phyloP scores from a whole-genome alignment of 2,329 filamentous ascomycete species.

The Penicillium griseofulvum region DNA sequence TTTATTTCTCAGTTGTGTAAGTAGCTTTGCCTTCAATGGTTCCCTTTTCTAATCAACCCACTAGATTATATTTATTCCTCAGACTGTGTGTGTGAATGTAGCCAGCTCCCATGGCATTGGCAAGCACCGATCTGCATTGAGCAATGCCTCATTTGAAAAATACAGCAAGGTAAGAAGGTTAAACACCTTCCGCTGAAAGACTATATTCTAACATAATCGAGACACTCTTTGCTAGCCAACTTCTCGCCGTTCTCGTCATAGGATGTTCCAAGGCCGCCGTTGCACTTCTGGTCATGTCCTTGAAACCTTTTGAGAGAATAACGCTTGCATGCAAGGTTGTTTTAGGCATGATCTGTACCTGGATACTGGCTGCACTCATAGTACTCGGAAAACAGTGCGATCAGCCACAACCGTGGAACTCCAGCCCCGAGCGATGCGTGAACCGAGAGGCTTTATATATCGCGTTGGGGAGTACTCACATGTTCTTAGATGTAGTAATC shows the following conservation, averaged over 20 bases:
- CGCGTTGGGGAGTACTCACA: not conserved
- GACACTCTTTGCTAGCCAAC: conserved; percentile 8
- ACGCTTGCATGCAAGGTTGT: conserved; percentile 4
- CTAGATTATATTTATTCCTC: conserved; percentile 3
- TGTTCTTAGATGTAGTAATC: conserved; percentile 7
- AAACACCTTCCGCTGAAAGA: rapidly evolving
- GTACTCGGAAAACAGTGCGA: conserved; percentile 8
- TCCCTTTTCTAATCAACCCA: not conserved
- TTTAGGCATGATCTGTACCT: conserved; percentile 2
- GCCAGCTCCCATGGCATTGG: conserved; percentile 10
- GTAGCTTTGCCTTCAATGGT: not conserved
- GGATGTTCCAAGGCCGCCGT: conserved; percentile 11
- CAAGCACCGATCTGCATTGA: conserved; percentile 2
- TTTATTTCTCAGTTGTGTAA: conserved; percentile 4
- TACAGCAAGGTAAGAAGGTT: conserved; percentile 6
- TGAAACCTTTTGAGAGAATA: conserved; percentile 7
- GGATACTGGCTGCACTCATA: conserved; percentile 4
- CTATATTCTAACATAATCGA: not conserved
- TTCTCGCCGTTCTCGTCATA: conserved; percentile 7
- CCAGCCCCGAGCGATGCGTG: conserved; percentile 2
- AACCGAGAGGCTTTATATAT: conserved; percentile 10
- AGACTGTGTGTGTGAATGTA: conserved; percentile 9
- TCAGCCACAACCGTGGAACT: conserved; percentile 4
- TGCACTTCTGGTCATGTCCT: conserved; percentile 4
- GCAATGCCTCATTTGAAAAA: not conserved